Evolutionary conservation across 345 rosid species (phyloP).

Genomic region (Populus alba): DNA sequence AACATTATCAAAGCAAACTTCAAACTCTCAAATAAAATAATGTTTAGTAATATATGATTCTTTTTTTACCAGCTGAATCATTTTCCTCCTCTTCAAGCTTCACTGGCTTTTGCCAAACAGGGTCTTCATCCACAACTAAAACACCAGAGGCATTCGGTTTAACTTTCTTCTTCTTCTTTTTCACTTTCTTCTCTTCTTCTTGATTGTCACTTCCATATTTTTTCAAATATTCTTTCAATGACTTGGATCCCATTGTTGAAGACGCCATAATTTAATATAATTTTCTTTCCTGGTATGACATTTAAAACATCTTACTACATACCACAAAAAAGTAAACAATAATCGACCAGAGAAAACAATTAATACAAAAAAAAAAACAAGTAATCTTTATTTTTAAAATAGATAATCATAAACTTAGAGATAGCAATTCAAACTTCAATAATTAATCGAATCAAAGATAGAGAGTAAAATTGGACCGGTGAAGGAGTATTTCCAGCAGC

Average conservation of each 20-base stretch:
- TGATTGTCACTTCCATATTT: conserved; percentile 50
- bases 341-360: too few species aligned
- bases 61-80: conserved; percentile 62
- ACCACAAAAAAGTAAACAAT: not conserved
- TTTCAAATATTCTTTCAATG: conserved; percentile 74
- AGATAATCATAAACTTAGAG: not conserved
- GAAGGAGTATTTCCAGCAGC: not conserved
- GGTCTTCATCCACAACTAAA: conserved; percentile 83
- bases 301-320: not conserved
- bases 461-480: not conserved
- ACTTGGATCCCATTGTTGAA: conserved; percentile 34
- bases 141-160: conserved; percentile 49
- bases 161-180: conserved; percentile 52
- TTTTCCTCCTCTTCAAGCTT: conserved; percentile 54
- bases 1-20: not conserved
- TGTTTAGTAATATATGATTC: not conserved
- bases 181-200: conserved; percentile 58
- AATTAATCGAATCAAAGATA: not conserved
- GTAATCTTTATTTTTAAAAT: too few species aligned
- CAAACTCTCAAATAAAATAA: not conserved
- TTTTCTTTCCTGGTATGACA: not conserved
- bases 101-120: conserved; percentile 83
- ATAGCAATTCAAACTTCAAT: not conserved
- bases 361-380: too few species aligned
- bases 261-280: conserved; percentile 30